phyloP scores from a whole-genome alignment of 169 alveolate genomes.

The Besnoitia besnoiti region DNA sequence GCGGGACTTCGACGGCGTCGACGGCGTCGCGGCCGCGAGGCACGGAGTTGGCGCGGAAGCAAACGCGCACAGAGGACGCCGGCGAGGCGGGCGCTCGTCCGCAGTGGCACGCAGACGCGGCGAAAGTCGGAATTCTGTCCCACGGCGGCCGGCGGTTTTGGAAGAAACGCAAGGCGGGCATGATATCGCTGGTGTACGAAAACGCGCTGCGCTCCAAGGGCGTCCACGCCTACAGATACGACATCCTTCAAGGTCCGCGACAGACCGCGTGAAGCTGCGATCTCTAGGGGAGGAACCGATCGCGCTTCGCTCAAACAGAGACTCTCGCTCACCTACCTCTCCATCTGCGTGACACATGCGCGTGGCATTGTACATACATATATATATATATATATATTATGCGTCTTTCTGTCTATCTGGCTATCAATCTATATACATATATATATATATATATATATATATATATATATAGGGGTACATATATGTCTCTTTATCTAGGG shows the following conservation, averaged over 20 bases:
- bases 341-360: too few species aligned
- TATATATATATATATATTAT: background rate
- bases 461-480: too few species aligned
- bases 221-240: constrained; percentile 36
- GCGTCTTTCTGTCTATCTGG: background rate
- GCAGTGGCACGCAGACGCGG: constrained; percentile 35
- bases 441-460: too few species aligned
- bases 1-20: background rate
- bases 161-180: constrained; percentile 50
- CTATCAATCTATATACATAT: too few species aligned
- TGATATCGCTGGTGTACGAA: constrained; percentile 57
- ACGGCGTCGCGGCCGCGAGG: background rate
- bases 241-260: constrained; percentile 19
- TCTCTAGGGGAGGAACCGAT: background rate
- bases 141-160: background rate
- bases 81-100: background rate
- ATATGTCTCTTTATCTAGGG: too few species aligned
- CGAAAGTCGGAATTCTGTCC: constrained; percentile 12
- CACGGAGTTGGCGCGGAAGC: background rate
- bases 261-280: background rate
- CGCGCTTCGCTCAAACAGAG: background rate
- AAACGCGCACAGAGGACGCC: background rate
- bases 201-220: background rate
- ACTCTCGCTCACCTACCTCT: too few species aligned
- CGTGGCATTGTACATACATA: background rate